Base-by-base conservation (phyloP, 805 yeast species). In the Starmerella scarabaei region DNA sequence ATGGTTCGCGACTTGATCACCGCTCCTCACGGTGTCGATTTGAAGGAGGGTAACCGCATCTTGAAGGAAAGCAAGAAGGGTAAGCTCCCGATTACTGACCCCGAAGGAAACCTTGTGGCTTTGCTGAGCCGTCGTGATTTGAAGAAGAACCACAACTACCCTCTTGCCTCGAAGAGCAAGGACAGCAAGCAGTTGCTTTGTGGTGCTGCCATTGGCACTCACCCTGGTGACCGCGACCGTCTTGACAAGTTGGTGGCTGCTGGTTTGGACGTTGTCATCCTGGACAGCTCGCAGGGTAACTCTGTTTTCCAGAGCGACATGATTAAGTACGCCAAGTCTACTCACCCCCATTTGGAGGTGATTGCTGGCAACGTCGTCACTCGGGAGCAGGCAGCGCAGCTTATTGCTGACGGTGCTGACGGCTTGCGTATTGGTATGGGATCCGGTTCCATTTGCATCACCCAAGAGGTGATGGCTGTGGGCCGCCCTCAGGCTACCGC, bases 401-500 rank as follows among this genome's bases (percentile, higher is more conserved):
- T 91, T 59, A 88, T 85, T 56, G 79, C 72, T 55, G 95, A 94
- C 38, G 98, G 98, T 66, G 94, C 93, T 39, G 98, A 91, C 63
- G 97, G 86, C 62, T 72, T 91, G 57, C 84, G 97, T 74, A 88
- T 91, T 54, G 98, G 98, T 69, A 91, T 91, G 98, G 98, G 98
- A 61, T 83, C 97, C 26, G 98, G 98, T 58, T 84, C 96, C 48
- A 93, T 93, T 62, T 91, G 98, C 74, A 91, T 91, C 62, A 91
- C 98, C 39, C 98, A 91, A 70, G 98, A 91, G 69, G 98, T 91
- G 45, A 91, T 91, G 98, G 98, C 98, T 38, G 93, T 95, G 68
- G 98, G 98, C 68, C 85, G 98, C 73, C 98, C 98, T 47, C 98
- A 91, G 71, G 98, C 97, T 68, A 85, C 97, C 52, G 98, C 98